Evolutionary conservation across 305 asterid genomes (phyloP), one percentile per base, ranked within the genome.

Genomic region (Fraxinus ornus): DNA sequence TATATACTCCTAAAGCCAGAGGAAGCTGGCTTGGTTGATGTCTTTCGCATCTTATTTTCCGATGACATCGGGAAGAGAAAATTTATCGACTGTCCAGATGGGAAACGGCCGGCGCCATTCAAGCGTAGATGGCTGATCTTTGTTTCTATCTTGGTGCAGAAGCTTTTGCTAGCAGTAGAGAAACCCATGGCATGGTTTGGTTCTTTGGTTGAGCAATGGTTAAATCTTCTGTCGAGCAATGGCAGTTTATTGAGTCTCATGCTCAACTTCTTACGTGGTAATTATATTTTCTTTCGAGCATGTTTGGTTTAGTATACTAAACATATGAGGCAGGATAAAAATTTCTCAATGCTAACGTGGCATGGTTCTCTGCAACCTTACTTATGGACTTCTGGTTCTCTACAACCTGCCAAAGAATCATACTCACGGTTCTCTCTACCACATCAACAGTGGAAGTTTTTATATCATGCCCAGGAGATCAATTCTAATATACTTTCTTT

Each of bases 1-100:
- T 90, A 89, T 81, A 86, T 90, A 91, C 84, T 89, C 3, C 82
- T 90, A 44, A 88, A 84, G 36, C 84, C 89, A 1, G 89, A 89
- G 66, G 88, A 86, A n/a, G 91, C 91, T 0, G 62, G 84, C 7
- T 73, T 88, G 3, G 0, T 75, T 3, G 94, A 90, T 12, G 77
- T 90, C 0, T 37, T 64, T 3, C 86, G 86, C 68, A 64, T 90
- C 30, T 76, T 89, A 39, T 85, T 88, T 57, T 90, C 89, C 3
- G 70, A 83, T 22, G 83, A 90, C n/a, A 5, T 90, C 0, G 78
- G 33, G 0, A 83, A 86, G 3, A 75, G 91, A 80, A 81, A 79
- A 21, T 90, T 89, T 19, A 78, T 90, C 75, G 90, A 89, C n/a
- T 87, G 90, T 24, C 88, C 91, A 0, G 57, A 74, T 0, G 90